Conservation (phyloP, 768 basidiomycete species). For the Pulveroboletus sp. region DNA sequence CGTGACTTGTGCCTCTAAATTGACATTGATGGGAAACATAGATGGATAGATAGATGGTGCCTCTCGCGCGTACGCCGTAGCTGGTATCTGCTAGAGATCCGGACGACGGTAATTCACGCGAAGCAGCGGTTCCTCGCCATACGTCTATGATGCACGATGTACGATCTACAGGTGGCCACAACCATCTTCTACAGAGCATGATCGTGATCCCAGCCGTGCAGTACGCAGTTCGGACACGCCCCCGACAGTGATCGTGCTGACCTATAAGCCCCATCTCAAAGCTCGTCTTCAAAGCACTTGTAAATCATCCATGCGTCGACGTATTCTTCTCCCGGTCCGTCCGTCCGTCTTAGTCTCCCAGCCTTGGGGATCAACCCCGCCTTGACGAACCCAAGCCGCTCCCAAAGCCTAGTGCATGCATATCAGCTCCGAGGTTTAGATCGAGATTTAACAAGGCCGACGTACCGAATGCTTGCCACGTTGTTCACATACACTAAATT, state of each 20-base stretch:
- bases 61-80: no score
- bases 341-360: slow-evolving; percentile 63
- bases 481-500: slow-evolving; percentile 92
- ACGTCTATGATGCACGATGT: no score
- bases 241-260: not conserved
- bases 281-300: slow-evolving; percentile 59
- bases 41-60: no score
- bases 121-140: no score
- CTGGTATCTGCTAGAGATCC: no score
- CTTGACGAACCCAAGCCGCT: slow-evolving; percentile 73
- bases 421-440: not conserved
- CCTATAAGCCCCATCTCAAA: slow-evolving; percentile 1
- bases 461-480: slow-evolving; percentile 64
- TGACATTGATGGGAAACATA: no score
- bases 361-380: slow-evolving; percentile 75
- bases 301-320: slow-evolving; percentile 87
- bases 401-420: slow-evolving; percentile 66
- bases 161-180: no score
- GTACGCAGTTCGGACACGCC: not conserved
- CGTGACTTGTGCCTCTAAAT: no score
- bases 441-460: not conserved
- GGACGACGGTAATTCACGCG: no score
- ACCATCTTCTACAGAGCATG: not conserved
- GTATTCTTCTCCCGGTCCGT: slow-evolving; percentile 79
- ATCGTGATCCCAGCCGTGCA: not conserved